Percentiles rank a stretch among this genome's conserved stretches.
Conservation (phyloP, 495 filamentous ascomycete genomes). For the Penicillium samsonianum region DNA sequence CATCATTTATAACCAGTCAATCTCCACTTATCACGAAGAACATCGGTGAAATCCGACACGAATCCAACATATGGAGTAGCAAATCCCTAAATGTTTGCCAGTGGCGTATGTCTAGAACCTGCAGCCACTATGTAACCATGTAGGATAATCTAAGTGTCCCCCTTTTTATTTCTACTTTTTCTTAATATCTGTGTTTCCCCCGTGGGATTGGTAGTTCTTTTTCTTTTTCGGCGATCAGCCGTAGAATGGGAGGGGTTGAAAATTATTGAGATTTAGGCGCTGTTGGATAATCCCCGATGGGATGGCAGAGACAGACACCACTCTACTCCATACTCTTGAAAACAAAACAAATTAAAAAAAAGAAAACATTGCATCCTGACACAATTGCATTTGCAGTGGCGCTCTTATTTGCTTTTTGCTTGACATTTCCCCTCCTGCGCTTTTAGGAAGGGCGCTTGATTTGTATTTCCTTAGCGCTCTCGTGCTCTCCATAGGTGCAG, state of each 20-base stretch:
- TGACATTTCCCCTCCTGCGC: not conserved
- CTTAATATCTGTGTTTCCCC: not conserved
- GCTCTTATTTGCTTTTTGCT: constrained; percentile 1
- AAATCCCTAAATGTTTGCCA: constrained; percentile 8
- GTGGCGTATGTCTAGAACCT: constrained; percentile 16
- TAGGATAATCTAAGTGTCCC: constrained; percentile 2
- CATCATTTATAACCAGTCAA: not conserved
- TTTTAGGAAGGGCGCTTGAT: constrained; percentile 1
- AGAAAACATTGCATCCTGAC: not conserved
- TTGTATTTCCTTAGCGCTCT: not conserved
- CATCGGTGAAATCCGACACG: constrained; percentile 6
- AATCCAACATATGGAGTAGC: not conserved
- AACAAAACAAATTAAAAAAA: not conserved
- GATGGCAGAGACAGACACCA: not conserved
- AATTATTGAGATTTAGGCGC: constrained; percentile 4
- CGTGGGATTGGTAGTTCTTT: not conserved
- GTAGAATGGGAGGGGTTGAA: not conserved
- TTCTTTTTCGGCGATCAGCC: not conserved
- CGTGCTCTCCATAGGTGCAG: not conserved
- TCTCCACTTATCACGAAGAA: not conserved
- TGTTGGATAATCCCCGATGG: constrained; percentile 7
- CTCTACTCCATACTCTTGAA: not conserved
- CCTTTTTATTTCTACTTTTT: not conserved
- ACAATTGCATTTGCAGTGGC: constrained; percentile 1
- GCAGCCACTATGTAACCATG: constrained; percentile 15